These are phyloP conservation scores for maize (Zea mays) DNA, from an alignment of 176 grass and related monocot genomes.

Conservation along the genomic window DNA sequence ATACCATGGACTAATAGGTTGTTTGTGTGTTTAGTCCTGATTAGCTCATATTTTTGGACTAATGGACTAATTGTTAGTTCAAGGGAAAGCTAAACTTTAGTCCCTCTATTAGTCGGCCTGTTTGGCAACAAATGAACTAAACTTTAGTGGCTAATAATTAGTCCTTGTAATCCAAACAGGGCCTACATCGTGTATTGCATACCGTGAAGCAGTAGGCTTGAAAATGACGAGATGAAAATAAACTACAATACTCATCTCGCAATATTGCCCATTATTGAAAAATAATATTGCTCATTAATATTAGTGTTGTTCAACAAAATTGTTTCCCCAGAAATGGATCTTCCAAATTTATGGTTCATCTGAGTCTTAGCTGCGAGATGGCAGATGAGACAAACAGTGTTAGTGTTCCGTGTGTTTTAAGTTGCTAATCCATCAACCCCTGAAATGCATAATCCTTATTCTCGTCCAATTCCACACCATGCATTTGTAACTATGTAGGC, in stretches of 20 bases:
- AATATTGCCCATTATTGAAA: too few relatives aligned
- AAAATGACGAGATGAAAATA: not conserved
- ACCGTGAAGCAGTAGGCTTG: not conserved
- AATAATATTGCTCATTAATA: too few relatives aligned
- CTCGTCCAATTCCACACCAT: not conserved
- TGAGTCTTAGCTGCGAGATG: not conserved
- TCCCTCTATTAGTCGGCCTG: too few relatives aligned
- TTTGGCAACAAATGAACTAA: too few relatives aligned
- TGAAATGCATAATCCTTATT: not conserved
- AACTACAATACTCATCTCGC: not conserved
- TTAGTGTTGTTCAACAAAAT: not conserved
- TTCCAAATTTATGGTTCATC: not conserved
- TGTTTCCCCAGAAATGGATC: not conserved
- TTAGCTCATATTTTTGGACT: too few relatives aligned
- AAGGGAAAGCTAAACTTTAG: too few relatives aligned
- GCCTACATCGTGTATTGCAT: not conserved
- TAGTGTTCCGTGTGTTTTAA: not conserved
- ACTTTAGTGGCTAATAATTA: too few relatives aligned
- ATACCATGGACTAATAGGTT: too few relatives aligned
- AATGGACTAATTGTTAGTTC: too few relatives aligned
- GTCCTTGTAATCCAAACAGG: too few relatives aligned
- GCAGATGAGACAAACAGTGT: not conserved
- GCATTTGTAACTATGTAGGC: slow-evolving; percentile 7
- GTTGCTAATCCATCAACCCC: not conserved
- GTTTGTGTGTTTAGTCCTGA: too few relatives aligned